Base-by-base conservation (phyloP, 225 moss, liverwort and hornwort species). In the Ulota crispa region DNA sequence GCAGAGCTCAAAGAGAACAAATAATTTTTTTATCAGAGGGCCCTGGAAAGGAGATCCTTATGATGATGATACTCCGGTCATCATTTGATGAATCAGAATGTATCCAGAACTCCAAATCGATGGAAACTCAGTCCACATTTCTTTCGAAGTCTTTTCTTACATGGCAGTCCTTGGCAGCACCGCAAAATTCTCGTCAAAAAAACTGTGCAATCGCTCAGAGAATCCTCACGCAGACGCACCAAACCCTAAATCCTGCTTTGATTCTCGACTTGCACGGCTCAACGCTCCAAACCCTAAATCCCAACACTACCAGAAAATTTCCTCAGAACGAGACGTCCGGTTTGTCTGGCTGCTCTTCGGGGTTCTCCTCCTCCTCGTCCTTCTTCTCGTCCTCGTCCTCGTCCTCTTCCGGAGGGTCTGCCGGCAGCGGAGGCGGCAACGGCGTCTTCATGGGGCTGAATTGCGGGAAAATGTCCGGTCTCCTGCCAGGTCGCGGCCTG, bases 371-470 rank as follows among this genome's bases (percentile, higher is more conserved):
- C 43, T 98, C 98, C 64, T 99, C 93, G 1, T 87, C 86, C 94
- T 0, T 95, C 95, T 92, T 91, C 70, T 97, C 94, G 67, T 95
- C 95, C 64, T 97, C 97, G 59, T 98, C 93, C 6, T 86, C 84
- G 75, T 94, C 91, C 85, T 94, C 66, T 39, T 99, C 98, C n/a
- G 94, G 98, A 61, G 98, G 98, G 75, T 96, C 96, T 2, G 93
- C 81, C 13, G 98, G 98, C 62, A 94, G 64, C 42, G 98, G 98
- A 8, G 89, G 92, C 1, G 98, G 95, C 89, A 99, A 42, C 63
- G 98, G 98, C 16, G 98, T 99, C 84, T 99, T 99, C 98, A 99
- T 96, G 4, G 98, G 98, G 32, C 95, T 99, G 45, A 99, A 99
- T 67, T 99, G 98, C 20, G 98, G 96, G 62, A 99, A 96, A 73